Conservation (phyloP, 2,329 filamentous ascomycete genomes). For the Diaporthe destruens region DNA sequence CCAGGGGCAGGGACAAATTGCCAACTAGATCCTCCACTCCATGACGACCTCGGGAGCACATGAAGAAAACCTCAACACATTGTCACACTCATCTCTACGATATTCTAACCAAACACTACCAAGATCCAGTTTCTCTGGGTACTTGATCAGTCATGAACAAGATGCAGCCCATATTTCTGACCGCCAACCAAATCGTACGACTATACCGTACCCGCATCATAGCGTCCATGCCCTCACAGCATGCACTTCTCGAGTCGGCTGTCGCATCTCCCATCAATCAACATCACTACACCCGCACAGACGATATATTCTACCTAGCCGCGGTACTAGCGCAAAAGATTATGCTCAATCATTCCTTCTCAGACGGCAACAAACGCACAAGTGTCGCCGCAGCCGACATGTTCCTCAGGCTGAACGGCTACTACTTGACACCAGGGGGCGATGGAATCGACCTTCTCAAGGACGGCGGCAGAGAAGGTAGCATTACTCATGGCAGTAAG, state of each 20-base stretch:
- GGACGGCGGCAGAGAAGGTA: too few relatives aligned
- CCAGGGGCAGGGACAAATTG: too few relatives aligned
- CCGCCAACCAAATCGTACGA: background rate
- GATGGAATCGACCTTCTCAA: background rate
- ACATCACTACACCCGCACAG: background rate
- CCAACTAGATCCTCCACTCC: too few relatives aligned
- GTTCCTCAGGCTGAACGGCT: constrained; percentile 14
- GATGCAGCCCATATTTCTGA: background rate
- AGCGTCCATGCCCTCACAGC: constrained; percentile 8
- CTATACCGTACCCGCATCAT: background rate
- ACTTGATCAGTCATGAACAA: background rate
- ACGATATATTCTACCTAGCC: background rate
- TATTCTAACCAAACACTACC: background rate
- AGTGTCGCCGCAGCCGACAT: constrained; percentile 11
- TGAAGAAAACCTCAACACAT: too few relatives aligned
- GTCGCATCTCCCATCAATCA: background rate
- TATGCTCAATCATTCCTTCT: constrained; percentile 5
- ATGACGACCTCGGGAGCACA: too few relatives aligned
- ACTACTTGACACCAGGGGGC: background rate
- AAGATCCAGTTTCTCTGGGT: background rate
- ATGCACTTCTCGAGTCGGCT: background rate
- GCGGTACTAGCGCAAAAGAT: constrained; percentile 1
- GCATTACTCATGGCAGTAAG: too few relatives aligned
- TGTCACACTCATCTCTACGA: too few relatives aligned
- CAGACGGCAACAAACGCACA: constrained; percentile 19